phyloP scores from a whole-genome alignment of 2,329 filamentous ascomycete species.

The Coniochaeta sp. region DNA sequence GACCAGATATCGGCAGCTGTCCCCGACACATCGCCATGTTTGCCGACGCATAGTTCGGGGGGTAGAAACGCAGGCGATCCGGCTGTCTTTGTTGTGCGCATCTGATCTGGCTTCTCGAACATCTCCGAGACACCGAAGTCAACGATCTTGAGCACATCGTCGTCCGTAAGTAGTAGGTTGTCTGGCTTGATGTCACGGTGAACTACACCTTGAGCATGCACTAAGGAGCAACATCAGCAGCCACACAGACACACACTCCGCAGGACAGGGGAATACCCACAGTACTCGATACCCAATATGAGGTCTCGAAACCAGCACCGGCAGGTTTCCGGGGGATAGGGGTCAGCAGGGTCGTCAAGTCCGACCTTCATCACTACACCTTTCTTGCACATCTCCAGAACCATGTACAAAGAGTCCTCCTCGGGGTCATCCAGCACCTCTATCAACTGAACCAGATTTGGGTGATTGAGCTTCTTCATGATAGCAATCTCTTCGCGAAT shows the following conservation, averaged over 20 bases:
- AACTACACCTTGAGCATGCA: slow-evolving; percentile 90
- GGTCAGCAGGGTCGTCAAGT: slow-evolving; percentile 72
- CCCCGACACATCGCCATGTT: slow-evolving; percentile 81
- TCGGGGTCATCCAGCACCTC: slow-evolving; percentile 94
- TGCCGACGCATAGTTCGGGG: slow-evolving; percentile 82
- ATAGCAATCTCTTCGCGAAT: slow-evolving; percentile 97
- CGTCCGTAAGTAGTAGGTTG: slow-evolving; percentile 82
- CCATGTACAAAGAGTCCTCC: slow-evolving; percentile 96
- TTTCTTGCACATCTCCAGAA: slow-evolving; percentile 98
- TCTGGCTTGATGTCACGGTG: slow-evolving; percentile 98
- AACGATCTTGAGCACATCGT: slow-evolving; percentile 92
- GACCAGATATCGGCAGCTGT: slow-evolving; percentile 95
- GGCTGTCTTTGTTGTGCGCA: slow-evolving; percentile 88
- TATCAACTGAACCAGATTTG: slow-evolving; percentile 85
- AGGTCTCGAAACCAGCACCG: slow-evolving; percentile 92
- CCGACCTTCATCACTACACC: slow-evolving; percentile 96
- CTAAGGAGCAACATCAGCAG: slow-evolving; percentile 27
- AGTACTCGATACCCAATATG: slow-evolving; percentile 89
- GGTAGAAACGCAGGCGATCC: slow-evolving; percentile 93
- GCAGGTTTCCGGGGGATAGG: slow-evolving; percentile 76
- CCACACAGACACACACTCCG: not conserved
- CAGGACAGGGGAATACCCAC: slow-evolving; percentile 39
- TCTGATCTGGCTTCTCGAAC: slow-evolving; percentile 78
- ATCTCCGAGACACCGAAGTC: slow-evolving; percentile 99
- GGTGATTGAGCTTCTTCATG: slow-evolving; percentile 97